Base-by-base conservation (phyloP, 2,329 filamentous ascomycete species). In the Trichoderma koningii region DNA sequence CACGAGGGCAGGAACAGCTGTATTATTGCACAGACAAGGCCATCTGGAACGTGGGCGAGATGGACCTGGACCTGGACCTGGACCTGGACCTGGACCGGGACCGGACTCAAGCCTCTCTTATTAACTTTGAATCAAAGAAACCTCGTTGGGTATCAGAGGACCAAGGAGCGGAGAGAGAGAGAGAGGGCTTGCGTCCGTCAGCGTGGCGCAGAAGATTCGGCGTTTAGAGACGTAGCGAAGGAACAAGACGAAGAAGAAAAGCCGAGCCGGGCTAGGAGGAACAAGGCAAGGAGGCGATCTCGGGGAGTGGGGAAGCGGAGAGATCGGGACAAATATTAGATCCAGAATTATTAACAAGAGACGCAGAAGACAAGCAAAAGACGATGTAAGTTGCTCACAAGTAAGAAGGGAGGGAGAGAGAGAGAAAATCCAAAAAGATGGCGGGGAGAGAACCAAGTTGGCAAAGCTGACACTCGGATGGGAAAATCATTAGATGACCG, bases 11-110 rank as follows among this genome's bases (percentile, higher is more conserved):
- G 34, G 3, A 14, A 38, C 34, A 47, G 23, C 30, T 7, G 38
- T 56, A 44, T 45, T 51, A 19, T 26, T n/a, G 26, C 23, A 65
- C 34, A 21, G 56, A 61, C 12, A 38, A 12, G 52, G 63, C 63
- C 63, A 65, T 65, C 55, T 51, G 51, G 51, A 50, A 14, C 34
- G 30, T 28, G 44, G 34, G 14, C 26, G 62, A 57, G 44, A 30
- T 21, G 23, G 14, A 5, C 28, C 17, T 51, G 56, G 14, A 48
- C 10, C 34, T 21, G 23, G 14, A 5, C 28, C 17, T 51, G 56
- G 14, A 48, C 10, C 34, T 51, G 56, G 14, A 48, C 10, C 34
- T 38, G 34, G 34, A 21, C 41, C 21, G 42, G 15, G 30, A 21
- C 21, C 21, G 44, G 21, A 23, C 28, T 30, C 34, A 10, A 28